Evolutionary conservation across 306 rosid species (phyloP).

Genomic region (Ochetophila trinervis): DNA sequence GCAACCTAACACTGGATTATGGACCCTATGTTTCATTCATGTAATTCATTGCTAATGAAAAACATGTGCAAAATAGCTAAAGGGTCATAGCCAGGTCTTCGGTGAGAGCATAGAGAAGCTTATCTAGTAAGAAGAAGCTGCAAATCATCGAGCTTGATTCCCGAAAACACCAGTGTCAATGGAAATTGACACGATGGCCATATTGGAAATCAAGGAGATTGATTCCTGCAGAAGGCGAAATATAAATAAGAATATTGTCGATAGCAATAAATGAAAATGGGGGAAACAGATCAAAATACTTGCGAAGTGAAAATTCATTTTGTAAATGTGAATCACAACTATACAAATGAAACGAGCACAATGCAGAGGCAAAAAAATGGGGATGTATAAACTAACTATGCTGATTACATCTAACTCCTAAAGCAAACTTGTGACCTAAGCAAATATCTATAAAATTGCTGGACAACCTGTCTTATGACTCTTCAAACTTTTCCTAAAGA

Average conservation of each 20-base stretch:
- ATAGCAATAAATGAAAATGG: constrained; percentile 14
- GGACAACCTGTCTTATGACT: too few species aligned
- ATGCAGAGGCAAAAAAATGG: too few species aligned
- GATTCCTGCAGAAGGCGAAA: constrained; percentile 50
- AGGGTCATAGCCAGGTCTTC: not conserved
- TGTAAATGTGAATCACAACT: too few species aligned
- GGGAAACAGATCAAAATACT: not conserved
- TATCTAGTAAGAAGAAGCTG: not conserved
- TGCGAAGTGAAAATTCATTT: not conserved
- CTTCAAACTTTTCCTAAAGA: too few species aligned
- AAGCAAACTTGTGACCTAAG: too few species aligned
- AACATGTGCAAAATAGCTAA: not conserved
- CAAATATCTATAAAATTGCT: too few species aligned
- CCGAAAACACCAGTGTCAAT: constrained; percentile 7
- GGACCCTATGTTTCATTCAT: not conserved
- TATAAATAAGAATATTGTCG: constrained; percentile 10
- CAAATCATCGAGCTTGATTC: not conserved
- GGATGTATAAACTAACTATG: too few species aligned
- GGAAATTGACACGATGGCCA: constrained; percentile 31
- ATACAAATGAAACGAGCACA: too few species aligned
- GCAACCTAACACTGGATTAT: constrained; percentile 1
- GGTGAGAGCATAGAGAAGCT: not conserved
- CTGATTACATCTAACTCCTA: too few species aligned
- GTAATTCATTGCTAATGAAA: not conserved
- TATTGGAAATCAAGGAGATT: constrained; percentile 33